phyloP scores from a whole-genome alignment of 176 grass and related monocot genomes.

The Pharus latifolius region DNA sequence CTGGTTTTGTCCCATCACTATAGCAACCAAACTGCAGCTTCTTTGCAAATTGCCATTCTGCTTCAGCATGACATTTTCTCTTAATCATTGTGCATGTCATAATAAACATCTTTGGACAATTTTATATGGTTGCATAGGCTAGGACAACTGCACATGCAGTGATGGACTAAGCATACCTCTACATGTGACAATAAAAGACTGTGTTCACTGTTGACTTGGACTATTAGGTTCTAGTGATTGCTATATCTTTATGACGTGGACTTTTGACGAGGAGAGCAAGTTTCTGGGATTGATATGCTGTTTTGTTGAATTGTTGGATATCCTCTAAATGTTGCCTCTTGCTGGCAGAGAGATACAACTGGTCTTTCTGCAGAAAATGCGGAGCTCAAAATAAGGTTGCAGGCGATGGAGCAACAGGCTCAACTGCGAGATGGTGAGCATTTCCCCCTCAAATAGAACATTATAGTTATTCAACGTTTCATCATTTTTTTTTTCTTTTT shows the following conservation, averaged over 20 bases:
- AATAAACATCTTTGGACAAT: neutral
- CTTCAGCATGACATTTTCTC: slow-evolving; percentile 3
- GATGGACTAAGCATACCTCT: slow-evolving; percentile 10
- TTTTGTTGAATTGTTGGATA: slow-evolving; percentile 11
- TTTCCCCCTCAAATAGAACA: slow-evolving; percentile 15
- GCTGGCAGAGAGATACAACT: slow-evolving; percentile 86
- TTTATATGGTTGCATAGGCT: slow-evolving; percentile 18
- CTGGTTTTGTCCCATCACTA: neutral
- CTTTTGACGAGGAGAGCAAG: neutral
- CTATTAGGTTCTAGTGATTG: slow-evolving; percentile 4
- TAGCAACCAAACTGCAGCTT: neutral
- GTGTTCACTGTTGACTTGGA: slow-evolving; percentile 7
- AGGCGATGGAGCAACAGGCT: slow-evolving; percentile 97
- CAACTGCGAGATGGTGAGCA: slow-evolving; percentile 79
- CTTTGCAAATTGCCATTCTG: slow-evolving; percentile 5
- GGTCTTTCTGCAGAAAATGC: slow-evolving; percentile 93
- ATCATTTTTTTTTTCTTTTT: neutral
- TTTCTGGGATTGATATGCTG: neutral
- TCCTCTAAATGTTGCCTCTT: slow-evolving; percentile 15
- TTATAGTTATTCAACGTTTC: neutral
- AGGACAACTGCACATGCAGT: slow-evolving; percentile 12
- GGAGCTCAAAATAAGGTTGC: slow-evolving; percentile 94
- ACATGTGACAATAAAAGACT: neutral
- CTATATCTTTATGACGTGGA: neutral
- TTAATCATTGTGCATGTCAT: no score